Evolutionary conservation across 148 eudicot species (phyloP).

Genomic region (Arctostaphylos glauca): DNA sequence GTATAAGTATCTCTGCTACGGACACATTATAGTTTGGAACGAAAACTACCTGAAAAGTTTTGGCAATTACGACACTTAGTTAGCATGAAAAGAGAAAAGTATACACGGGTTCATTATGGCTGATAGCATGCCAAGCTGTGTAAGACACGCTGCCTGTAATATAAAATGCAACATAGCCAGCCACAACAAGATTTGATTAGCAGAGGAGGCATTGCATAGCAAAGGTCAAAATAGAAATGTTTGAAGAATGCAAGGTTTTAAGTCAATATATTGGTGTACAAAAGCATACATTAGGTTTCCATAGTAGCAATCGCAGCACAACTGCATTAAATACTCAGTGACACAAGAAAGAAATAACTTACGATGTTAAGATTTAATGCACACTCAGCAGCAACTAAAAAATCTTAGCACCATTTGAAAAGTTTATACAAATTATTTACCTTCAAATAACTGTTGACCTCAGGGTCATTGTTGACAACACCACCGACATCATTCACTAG

Average conservation of each 20-base stretch:
- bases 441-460: slow-evolving; percentile 85
- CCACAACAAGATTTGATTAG: neutral
- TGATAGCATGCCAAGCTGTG: slow-evolving; percentile 5
- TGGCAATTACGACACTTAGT: neutral
- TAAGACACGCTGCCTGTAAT: neutral
- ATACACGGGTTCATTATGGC: neutral
- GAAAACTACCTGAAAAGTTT: slow-evolving; percentile 66
- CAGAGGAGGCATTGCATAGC: neutral
- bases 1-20: slow-evolving; percentile 94
- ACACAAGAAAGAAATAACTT: neutral
- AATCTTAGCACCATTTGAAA: neutral
- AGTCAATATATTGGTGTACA: neutral
- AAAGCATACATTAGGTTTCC: neutral
- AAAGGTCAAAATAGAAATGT: neutral
- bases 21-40: slow-evolving; percentile 98
- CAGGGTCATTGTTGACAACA: slow-evolving; percentile 90
- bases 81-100: neutral
- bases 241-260: neutral
- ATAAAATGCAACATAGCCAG: neutral
- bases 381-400: neutral
- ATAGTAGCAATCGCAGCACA: neutral
- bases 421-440: slow-evolving; percentile 28
- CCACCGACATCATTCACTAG: slow-evolving; percentile 91
- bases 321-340: neutral
- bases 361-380: neutral